phyloP scores from a whole-genome alignment of 495 filamentous ascomycete genomes.

The Gamarada debralockiae region DNA sequence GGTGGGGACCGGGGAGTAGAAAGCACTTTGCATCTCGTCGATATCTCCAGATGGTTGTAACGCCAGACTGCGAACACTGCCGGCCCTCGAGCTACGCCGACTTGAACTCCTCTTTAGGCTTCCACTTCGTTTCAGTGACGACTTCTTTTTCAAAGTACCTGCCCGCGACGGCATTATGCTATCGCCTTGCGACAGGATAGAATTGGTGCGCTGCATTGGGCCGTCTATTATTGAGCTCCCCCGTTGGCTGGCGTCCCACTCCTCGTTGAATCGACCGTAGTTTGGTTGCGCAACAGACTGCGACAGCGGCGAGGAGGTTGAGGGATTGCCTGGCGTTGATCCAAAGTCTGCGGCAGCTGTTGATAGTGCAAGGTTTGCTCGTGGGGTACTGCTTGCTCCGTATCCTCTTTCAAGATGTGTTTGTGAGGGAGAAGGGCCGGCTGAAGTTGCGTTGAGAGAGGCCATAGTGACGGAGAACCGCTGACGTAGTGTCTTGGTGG shows the following conservation, averaged over 20 bases:
- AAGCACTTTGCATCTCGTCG: constrained; percentile 77
- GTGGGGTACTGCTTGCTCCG: constrained; percentile 13
- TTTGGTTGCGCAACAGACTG: constrained; percentile 33
- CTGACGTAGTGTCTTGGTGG: neutral
- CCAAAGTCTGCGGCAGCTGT: constrained; percentile 35
- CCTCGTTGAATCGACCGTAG: constrained; percentile 58
- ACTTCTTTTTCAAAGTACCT: constrained; percentile 83
- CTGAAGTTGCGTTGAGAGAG: constrained; percentile 7
- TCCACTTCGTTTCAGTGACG: constrained; percentile 64
- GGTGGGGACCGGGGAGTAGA: constrained; percentile 86
- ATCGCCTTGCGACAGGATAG: constrained; percentile 39
- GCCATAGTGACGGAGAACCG: constrained; percentile 8
- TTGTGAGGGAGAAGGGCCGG: constrained; percentile 13
- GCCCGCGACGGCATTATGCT: constrained; percentile 60
- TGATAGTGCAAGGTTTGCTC: constrained; percentile 20
- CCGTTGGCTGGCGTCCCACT: constrained; percentile 66
- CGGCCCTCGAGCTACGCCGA: constrained; percentile 68
- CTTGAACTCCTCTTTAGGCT: constrained; percentile 80
- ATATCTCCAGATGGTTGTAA: constrained; percentile 58
- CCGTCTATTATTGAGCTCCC: constrained; percentile 57
- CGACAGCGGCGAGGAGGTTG: constrained; percentile 37
- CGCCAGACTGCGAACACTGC: constrained; percentile 72
- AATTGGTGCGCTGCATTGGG: constrained; percentile 47
- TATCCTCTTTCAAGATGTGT: constrained; percentile 19
- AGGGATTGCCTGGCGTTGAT: constrained; percentile 33